Evolutionary conservation across 306 rosid genomes (phyloP), one percentile per base, ranked within the genome.

Genomic region (Cucurbita moschata): DNA sequence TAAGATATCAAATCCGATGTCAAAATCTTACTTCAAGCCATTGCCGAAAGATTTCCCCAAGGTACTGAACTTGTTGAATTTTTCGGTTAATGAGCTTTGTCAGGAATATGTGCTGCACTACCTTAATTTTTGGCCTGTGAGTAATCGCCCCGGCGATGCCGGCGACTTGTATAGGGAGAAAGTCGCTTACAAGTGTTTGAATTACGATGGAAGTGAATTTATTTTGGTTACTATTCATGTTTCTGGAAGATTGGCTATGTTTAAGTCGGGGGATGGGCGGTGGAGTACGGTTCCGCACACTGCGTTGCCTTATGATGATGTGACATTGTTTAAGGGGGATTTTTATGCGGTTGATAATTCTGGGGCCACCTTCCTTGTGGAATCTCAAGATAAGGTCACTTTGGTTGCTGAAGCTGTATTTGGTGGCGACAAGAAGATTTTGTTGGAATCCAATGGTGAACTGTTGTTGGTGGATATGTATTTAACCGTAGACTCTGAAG

Each of bases 361-460:
- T 0, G 97, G 98, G 35, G 82, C 87, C 52, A 74, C 96, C 0
- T 90, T 90, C 2, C 12, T 39, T 8, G 88, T 94, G 11, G 80
- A 82, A 30, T 57, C 72, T 75, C 76, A 81, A 21, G 75, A 64
- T 15, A 43, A n/a, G 10, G 44, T 87, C 13, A 78, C 19, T 15
- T 37, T 84, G 60, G 84, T 77, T n/a, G 96, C 89, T 0, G 88
- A 76, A 5, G 74, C 95, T 3, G 97, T 88, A 78, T 94, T 85
- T 63, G 97, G 98, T 4, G 98, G 97, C 10, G 96, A 94, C 67
- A 94, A 85, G 90, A 94, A 90, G 79, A 86, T 78, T 30, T 60
- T 94, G 81, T 88, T 90, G 21, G 97, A 86, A 68, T 88, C 84
- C 1, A 52, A 76, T 37, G 92, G 92, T 8, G 86, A 77, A 42